A percentile compares a stretch with the other conserved stretches of the same genome.
phyloP scores from a whole-genome alignment of 2,329 filamentous ascomycete species.

The Orbilia blumenaviensis region DNA sequence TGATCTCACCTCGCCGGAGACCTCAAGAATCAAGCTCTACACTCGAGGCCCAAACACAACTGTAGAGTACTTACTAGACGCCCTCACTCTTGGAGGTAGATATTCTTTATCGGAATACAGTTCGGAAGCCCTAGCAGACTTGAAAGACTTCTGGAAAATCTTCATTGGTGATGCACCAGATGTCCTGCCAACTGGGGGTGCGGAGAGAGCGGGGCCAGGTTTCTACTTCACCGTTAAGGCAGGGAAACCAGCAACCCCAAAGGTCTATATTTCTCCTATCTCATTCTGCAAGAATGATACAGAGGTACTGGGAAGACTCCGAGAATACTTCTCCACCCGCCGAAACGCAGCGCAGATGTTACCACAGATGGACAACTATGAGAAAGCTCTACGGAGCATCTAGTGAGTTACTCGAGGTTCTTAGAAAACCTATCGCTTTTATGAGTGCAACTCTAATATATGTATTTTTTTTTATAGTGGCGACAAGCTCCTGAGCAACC shows the following conservation, averaged over 20 bases:
- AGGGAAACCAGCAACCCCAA: slow-evolving; percentile 55
- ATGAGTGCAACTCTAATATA: too few species aligned
- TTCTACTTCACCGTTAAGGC: slow-evolving; percentile 57
- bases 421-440: too few species aligned
- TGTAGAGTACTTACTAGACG: slow-evolving; percentile 57
- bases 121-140: slow-evolving; percentile 54
- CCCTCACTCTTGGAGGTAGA: slow-evolving; percentile 56
- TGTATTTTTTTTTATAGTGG: slow-evolving; percentile 33
- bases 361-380: slow-evolving; percentile 55
- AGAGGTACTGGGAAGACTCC: slow-evolving; percentile 55
- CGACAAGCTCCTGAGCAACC: slow-evolving; percentile 34
- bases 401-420: slow-evolving; percentile 50
- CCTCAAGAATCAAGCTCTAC: slow-evolving; percentile 57
- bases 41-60: slow-evolving; percentile 55
- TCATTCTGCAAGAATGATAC: slow-evolving; percentile 56
- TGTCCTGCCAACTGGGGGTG: slow-evolving; percentile 52
- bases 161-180: slow-evolving; percentile 56
- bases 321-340: slow-evolving; percentile 55
- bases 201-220: slow-evolving; percentile 55
- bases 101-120: slow-evolving; percentile 43
- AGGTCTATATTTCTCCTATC: slow-evolving; percentile 56
- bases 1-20: slow-evolving; percentile 55
- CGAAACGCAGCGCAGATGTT: slow-evolving; percentile 41
- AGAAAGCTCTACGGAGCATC: slow-evolving; percentile 54
- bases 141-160: slow-evolving; percentile 56